Base-by-base conservation (phyloP, 441 rosid species). In the Geranium incanum region DNA sequence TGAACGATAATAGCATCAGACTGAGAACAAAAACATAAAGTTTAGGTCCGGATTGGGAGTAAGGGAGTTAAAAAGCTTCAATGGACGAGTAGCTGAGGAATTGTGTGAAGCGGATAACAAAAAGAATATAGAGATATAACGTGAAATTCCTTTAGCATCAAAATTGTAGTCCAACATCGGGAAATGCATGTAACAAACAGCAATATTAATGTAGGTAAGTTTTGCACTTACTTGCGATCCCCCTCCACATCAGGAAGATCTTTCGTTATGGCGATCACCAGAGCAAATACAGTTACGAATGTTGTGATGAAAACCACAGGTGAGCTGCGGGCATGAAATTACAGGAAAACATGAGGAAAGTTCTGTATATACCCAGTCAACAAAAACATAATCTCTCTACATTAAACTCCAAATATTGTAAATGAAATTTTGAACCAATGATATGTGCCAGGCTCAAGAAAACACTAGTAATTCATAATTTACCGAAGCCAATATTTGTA, bases 221-320 rank as follows among this genome's bases (percentile, higher is more conserved):
- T 28, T 48, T 5, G 59, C 64, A 77, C 92, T 86, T 85, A 94
- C 98, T 90, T 91, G 80, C 93, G 91, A 84, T 91, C 98, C 66
- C 98, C 98, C 75, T 94, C 98, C 48, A 89, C 93, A 77, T 91
- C 97, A 45, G 97, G 95, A 78, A 94, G 96, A 85, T 94, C 98
- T 81, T 89, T 91, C 63, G 98, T 91, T 76, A 94, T 88, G 74
- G 97, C 98, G 76, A 91, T 91, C 76, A 94, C 98, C 72, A 90
- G 79, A 0, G 98, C 98, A 72, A 94, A 94, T 78, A 94, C 71
- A 43, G 97, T 88, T 65, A 91, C 97, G 73, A 94, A 91, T 68
- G 87, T 86, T 50, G 98, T 94, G 76, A 94, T 94, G 84, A 94
- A 94, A 77, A 97, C 96, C 81, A 90, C 98, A 16, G 96, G 97